These are phyloP conservation scores for Sporothrix pallida DNA, from an alignment of 2,329 filamentous ascomycete genomes.

Conservation along the genomic window DNA sequence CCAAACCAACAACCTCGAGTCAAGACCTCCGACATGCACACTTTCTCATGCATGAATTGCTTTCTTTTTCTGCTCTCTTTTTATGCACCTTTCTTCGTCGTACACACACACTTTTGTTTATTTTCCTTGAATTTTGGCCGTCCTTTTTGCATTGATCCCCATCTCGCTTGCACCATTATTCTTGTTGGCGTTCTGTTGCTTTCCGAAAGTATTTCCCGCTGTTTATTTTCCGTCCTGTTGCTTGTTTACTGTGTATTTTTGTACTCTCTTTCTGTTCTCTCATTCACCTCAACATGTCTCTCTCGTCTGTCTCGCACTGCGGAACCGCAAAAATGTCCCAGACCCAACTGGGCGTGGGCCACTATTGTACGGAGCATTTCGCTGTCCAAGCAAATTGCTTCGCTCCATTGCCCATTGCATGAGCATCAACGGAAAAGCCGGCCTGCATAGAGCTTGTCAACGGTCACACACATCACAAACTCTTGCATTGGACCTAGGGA, in stretches of 20 bases:
- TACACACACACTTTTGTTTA: background rate
- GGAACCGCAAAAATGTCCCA: constrained; percentile 11
- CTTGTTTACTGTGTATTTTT: background rate
- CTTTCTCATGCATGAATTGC: background rate
- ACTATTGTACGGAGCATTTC: background rate
- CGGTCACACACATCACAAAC: background rate
- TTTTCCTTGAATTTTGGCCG: background rate
- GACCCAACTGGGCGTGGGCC: background rate
- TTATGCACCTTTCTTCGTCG: background rate
- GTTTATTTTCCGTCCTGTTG: background rate
- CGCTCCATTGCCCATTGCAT: background rate
- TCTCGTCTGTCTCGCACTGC: background rate
- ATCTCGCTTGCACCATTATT: background rate
- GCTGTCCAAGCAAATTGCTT: background rate
- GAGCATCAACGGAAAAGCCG: background rate
- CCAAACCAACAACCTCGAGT: background rate
- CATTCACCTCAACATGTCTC: background rate
- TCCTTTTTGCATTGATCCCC: background rate
- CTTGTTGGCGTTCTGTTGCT: background rate
- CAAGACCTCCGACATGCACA: background rate
- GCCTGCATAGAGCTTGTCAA: background rate
- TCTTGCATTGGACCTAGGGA: background rate
- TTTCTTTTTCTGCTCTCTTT: background rate
- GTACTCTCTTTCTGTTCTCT: background rate
- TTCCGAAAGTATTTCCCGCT: background rate